Base-by-base conservation (phyloP, 2,329 filamentous ascomycete species). In the Penicillium janthinellum region DNA sequence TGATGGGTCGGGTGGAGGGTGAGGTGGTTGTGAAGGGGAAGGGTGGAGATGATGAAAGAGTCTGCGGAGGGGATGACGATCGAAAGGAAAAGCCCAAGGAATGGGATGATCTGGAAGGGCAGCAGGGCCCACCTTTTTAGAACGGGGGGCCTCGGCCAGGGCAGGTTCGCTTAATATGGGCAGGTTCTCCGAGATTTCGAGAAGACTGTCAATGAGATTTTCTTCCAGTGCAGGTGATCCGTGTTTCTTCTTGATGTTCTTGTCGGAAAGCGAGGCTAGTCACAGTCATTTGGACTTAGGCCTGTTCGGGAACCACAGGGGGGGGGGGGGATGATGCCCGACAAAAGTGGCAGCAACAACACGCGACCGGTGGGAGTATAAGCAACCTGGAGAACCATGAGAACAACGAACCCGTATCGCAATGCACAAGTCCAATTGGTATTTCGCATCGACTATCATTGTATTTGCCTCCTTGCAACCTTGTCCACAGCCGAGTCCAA, bases 21-120 rank as follows among this genome's bases (percentile, higher is more conserved):
- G 53, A 49, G 34, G 44, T 57, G 52, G 53, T 56, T 63, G 49
- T 52, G 55, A 56, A 61, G 59, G 50, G 60, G 38, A 53, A 53
- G 38, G 55, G 63, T 62, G 64, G 61, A 64, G 63, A 63, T 66
- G 64, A 70, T 65, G 63, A 63, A 70, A 66, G 67, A 65, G 63
- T 68, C 63, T 64, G 66, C 59, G 59, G 64, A 57, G 62, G 62
- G 64, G 66, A 66, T 67, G 65, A 67, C 65, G 65, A 64, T 63
- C 62, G 51, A 53, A 63, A 49, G 59, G 59, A 56, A 60, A 58
- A 34, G 49, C 39, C 45, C 38, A 48, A 53, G 50, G 28, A 37
- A 45, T 55, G 55, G 25, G 59, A 61, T 58, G 59, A 55, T 57
- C 42, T 55, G 58, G 53, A 47, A 61, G 42, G 51, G 49, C 17